Conservation (phyloP, 495 filamentous ascomycete genomes). For the Sphaerosporella brunnea region DNA sequence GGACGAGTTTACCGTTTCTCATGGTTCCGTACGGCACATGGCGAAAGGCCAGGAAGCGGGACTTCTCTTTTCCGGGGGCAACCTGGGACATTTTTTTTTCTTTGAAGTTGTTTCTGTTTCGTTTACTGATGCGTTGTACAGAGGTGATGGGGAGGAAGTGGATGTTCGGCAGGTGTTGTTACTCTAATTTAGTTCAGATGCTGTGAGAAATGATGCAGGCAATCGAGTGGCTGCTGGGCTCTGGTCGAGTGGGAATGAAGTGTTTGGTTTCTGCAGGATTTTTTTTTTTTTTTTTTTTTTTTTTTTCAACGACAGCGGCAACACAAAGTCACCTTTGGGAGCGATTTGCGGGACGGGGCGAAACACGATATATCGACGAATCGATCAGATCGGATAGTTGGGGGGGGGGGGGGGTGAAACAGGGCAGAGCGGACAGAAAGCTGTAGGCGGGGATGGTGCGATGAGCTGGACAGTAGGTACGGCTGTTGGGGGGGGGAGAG, state of each 20-base stretch:
- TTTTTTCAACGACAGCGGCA: too few relatives aligned
- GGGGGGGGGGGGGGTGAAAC: not conserved
- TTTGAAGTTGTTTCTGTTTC: slow-evolving; percentile 3
- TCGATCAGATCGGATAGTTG: not conserved
- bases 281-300: not conserved
- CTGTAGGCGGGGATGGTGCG: too few relatives aligned
- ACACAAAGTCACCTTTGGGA: not conserved
- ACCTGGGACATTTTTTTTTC: slow-evolving; percentile 15
- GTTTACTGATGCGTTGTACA: not conserved
- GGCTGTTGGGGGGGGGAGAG: not conserved
- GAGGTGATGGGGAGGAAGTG: not conserved
- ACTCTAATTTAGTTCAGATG: not conserved
- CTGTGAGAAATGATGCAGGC: not conserved
- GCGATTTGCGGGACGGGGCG: not conserved
- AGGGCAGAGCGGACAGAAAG: too few relatives aligned
- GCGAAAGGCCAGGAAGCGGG: slow-evolving; percentile 23
- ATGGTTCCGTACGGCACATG: slow-evolving; percentile 27
- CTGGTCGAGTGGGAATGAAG: not conserved
- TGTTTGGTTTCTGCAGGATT: not conserved
- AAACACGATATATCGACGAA: not conserved
- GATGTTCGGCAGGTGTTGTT: not conserved
- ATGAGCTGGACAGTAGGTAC: not conserved
- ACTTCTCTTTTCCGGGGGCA: slow-evolving; percentile 18
- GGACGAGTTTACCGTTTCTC: slow-evolving; percentile 41
- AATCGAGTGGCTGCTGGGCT: not conserved